Percentiles rank a stretch among this genome's conserved stretches.
These are phyloP conservation scores for Trypanosoma caninum DNA, from an alignment of 208 protist genomes.

Conservation along the genomic window DNA sequence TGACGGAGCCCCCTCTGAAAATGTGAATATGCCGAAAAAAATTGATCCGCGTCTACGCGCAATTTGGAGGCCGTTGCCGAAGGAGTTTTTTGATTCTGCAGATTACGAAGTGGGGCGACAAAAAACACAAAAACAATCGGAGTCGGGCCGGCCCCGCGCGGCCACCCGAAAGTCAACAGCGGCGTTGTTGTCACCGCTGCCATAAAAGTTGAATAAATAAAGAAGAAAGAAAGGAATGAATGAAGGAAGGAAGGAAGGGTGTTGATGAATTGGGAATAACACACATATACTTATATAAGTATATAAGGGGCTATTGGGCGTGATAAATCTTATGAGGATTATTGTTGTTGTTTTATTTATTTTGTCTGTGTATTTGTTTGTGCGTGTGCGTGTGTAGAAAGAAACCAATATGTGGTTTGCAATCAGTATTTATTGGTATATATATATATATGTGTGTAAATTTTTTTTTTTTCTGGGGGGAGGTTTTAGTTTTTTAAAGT, in stretches of 20 bases:
- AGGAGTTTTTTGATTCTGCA: conserved; percentile 88
- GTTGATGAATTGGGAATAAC: background rate
- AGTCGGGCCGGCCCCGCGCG: conserved; percentile 2
- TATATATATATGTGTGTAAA: no score
- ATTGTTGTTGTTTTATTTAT: no score
- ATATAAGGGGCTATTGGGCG: no score
- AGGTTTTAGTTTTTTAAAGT: no score
- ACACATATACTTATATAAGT: background rate
- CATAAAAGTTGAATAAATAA: background rate
- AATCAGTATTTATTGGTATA: no score
- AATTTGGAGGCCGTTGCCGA: conserved; percentile 57
- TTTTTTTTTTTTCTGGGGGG: no score
- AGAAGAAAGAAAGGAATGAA: background rate
- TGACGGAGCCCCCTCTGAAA: conserved; percentile 30
- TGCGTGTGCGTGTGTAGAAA: no score
- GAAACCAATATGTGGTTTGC: no score
- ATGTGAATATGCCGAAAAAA: conserved; percentile 89
- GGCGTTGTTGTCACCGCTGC: background rate
- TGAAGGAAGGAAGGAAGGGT: background rate
- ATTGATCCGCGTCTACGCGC: conserved; percentile 74
- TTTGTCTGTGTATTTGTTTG: no score
- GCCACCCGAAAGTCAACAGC: background rate
- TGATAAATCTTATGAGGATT: no score
- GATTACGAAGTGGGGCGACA: conserved; percentile 87
- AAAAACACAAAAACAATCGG: conserved; percentile 28